Base-by-base conservation (phyloP, 2,329 filamentous ascomycete genomes). In the Alternaria sp. region DNA sequence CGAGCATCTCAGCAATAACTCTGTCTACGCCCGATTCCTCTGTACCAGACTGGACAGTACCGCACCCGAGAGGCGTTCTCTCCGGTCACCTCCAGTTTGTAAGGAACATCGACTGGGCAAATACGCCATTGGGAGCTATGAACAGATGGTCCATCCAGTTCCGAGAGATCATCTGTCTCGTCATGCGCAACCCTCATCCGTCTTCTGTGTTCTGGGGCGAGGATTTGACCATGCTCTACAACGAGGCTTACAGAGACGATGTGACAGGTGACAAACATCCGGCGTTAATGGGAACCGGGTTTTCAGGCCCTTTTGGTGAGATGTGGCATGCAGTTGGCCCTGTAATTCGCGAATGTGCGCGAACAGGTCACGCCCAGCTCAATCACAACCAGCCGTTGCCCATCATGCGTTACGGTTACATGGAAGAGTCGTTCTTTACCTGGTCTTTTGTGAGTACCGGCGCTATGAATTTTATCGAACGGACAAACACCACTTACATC, bases 81-180 rank as follows among this genome's bases (percentile, higher is more conserved):
- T 69, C 73, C 3, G 71, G 74, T 7, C 72, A 77, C 45, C 46
- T 73, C 21, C 54, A 55, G 9, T 76, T 79, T 49, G 62, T 82
- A 46, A 77, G 81, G 26, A 78, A 68, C 23, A 69, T 83, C 14
- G 77, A 84, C 63, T 85, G 83, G 83, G 72, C 73, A 3, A 68
- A 69, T 11, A 84, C 82, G 1, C 77, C 80, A 3, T 69, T 85
- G 1, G 84, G 84, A 0, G 78, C 79, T 1, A 79, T 85, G 70
- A 62, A 74, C 3, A 69, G 67, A 51, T 86, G 84, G 83, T 76
- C 80, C n/a, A 50, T 74, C 5, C 75, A 80, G 23, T 78, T 85
- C 23, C 80, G 82, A 33, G 80, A 83, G 33, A 53, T 75, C 13
- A 63, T 62, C 9, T 75, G 75, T 49, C 37, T 77, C 4, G 45